Percentiles rank a stretch among this genome's conserved stretches.
phyloP scores from a whole-genome alignment of 257 asterid genomes.

The Thymus quinquecostatus region DNA sequence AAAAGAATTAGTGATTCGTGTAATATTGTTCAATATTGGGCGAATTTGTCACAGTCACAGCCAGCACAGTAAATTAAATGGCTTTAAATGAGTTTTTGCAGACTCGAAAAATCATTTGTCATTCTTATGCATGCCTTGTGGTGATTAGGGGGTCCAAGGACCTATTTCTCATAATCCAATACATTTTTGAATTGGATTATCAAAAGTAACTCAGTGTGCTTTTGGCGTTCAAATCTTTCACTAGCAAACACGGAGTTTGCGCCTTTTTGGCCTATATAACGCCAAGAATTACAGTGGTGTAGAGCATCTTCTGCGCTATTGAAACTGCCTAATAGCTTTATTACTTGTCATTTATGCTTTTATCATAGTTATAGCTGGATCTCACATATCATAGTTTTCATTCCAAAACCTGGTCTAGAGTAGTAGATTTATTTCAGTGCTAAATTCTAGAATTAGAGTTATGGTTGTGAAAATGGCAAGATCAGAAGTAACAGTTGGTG shows the following conservation, averaged over 20 bases:
- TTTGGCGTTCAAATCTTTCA: constrained; percentile 12
- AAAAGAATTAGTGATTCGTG: constrained; percentile 26
- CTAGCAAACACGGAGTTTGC: constrained; percentile 29
- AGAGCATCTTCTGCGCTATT: constrained; percentile 24
- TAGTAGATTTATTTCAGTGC: constrained; percentile 22
- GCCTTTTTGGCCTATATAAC: constrained; percentile 24
- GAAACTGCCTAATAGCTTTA: constrained; percentile 18
- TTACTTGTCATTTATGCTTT: background rate
- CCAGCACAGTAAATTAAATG: constrained; percentile 33
- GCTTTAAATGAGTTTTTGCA: constrained; percentile 33
- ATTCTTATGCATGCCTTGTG: constrained; percentile 25
- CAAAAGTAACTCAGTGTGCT: constrained; percentile 9
- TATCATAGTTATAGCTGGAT: constrained; percentile 20
- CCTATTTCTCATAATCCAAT: constrained; percentile 15
- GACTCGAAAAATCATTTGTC: constrained; percentile 26
- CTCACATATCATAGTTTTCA: constrained; percentile 10
- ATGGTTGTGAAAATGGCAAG: constrained; percentile 28
- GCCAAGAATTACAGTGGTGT: constrained; percentile 12
- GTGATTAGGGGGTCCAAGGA: constrained; percentile 26
- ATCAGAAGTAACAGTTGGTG: constrained; percentile 23
- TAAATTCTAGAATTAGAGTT: constrained; percentile 26
- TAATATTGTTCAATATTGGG: constrained; percentile 33
- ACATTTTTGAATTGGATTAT: constrained; percentile 17
- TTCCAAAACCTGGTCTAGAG: constrained; percentile 19
- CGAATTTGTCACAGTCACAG: constrained; percentile 1